Base-by-base conservation (phyloP, 352 stramenopile species). In the Globisporangium acanthophoron region DNA sequence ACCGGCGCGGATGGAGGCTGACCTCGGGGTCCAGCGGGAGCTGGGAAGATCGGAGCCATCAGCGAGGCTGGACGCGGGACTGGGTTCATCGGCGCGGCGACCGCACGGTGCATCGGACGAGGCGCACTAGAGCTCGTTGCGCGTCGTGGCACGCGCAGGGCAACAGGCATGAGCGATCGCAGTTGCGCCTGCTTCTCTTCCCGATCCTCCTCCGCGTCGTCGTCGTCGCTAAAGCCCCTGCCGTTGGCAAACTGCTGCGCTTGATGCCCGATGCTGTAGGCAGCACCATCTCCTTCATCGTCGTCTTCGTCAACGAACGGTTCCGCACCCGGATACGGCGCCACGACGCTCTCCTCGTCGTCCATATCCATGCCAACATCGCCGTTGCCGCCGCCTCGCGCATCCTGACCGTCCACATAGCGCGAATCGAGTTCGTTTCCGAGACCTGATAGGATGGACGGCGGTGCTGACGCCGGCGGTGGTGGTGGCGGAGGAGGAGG, bases 131-230 rank as follows among this genome's bases (percentile, higher is more conserved):
- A 35, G 40, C 31, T 62, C 43, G 65, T n/a, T 41, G 58, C 15
- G 48, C 66, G 69, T 39, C 77, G 75, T 43, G 86, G 80, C 3
- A 85, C 67, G 15, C 80, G 80, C n/a, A 90, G 56, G 2, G 80
- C 70, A 5, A 86, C 68, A 5, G 80, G 80, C 8, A 90, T 66
- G 15, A 90, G 73, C 35, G 80, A 83, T 0, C 78, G 73, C 45
- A 90, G 57, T 31, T 74, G 67, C 27, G 62, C 65, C 39, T 69
- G 75, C 48, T 73, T 66, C 55, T 79, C 76, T 50, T 71, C 70
- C 11, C 57, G 59, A 11, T 67, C 66, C 15, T 78, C 59, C 18
- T 75, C 63, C 13, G 74, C 24, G 24, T 27, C 64, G 18, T 71
- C 62, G 55, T 74, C 58, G 16, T 58, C 24, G 20, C 24, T 53